Evolutionary conservation across 1,284 basidiomycete genomes (phyloP), one percentile per base, ranked within the genome.

Genomic region (Ustilago lituana): DNA sequence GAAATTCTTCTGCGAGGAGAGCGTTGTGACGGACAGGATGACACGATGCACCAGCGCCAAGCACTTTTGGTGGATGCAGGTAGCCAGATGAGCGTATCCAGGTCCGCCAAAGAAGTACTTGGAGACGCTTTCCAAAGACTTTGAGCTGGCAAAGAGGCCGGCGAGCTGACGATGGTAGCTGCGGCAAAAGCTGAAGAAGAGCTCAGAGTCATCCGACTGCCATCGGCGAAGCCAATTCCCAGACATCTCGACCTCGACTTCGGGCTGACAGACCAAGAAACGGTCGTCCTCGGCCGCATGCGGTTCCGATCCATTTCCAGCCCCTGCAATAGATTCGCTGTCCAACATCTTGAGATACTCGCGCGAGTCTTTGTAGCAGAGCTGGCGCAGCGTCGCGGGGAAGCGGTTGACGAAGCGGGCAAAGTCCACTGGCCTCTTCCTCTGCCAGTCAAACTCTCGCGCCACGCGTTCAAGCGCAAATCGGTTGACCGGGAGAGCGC

Each of bases 191-290:
- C 69, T 73, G 58, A 79, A 79, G 67, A 79, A 79, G 55, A 79
- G 71, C 54, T 79, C 77, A 32, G 77, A 79, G 39, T 79, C 77
- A 45, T 79, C 77, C 51, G 77, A 79, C 57, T 79, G 76, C 77
- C 77, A 79, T 47, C 77, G 62, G 22, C 77, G 68, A 12, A 79
- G 72, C 77, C 77, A 79, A 48, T 79, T 79, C 44, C 77, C 77
- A 2, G 74, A 67, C 77, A 79, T 79, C 51, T 79, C 77, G 5
- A 79, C 77, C 53, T 79, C 74, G 19, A 79, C 73, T 38, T 74
- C 71, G 15, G 67, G 64, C 55, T 78, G 77, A 15, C 76, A 53
- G 1, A 79, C 74, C 40, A 79, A 45, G 57, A 50, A 79, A 11
- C 74, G 60, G 46, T 78, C 76, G 40, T 76, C 74, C 12, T 77